These are phyloP conservation scores for Cyclotella atomus DNA, from an alignment of 108 stramenopile genomes.

Conservation along the genomic window DNA sequence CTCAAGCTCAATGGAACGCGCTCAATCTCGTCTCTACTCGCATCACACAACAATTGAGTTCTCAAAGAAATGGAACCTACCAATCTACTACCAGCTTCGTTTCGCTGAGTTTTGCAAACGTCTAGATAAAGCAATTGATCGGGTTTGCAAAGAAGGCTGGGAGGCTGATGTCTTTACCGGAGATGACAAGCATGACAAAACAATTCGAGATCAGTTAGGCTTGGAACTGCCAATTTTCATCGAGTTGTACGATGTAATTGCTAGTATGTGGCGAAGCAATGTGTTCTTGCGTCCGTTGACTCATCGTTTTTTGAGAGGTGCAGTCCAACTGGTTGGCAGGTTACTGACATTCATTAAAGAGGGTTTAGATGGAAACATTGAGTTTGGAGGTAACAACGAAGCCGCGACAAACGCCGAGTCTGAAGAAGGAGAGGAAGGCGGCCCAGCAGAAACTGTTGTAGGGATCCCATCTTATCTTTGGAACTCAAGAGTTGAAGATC, in stretches of 20 bases:
- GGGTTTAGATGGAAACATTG: constrained; percentile 73
- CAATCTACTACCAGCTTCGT: constrained; percentile 91
- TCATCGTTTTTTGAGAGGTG: constrained; percentile 80
- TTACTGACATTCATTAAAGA: constrained; percentile 75
- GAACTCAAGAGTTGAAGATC: constrained; percentile 75
- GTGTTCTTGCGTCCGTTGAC: constrained; percentile 77
- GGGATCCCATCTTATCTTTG: constrained; percentile 64
- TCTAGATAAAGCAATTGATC: constrained; percentile 73
- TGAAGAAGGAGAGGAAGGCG: constrained; percentile 4
- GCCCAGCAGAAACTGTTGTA: constrained; percentile 19
- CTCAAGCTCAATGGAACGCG: constrained; percentile 45
- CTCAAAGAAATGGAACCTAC: constrained; percentile 86
- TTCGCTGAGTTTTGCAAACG: constrained; percentile 85
- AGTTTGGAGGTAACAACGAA: constrained; percentile 60
- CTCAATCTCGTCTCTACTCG: constrained; percentile 75
- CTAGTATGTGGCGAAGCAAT: constrained; percentile 68
- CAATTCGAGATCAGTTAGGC: constrained; percentile 55
- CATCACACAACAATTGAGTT: constrained; percentile 88
- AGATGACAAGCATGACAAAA: constrained; percentile 24
- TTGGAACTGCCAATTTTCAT: constrained; percentile 84
- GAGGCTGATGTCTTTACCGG: constrained; percentile 78
- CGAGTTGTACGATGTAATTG: constrained; percentile 75
- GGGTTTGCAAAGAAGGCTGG: constrained; percentile 74
- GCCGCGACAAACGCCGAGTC: constrained; percentile 8
- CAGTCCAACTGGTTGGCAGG: constrained; percentile 78